Evolutionary conservation across 768 basidiomycete genomes (phyloP).

Genomic region (Boletus fagicola): DNA sequence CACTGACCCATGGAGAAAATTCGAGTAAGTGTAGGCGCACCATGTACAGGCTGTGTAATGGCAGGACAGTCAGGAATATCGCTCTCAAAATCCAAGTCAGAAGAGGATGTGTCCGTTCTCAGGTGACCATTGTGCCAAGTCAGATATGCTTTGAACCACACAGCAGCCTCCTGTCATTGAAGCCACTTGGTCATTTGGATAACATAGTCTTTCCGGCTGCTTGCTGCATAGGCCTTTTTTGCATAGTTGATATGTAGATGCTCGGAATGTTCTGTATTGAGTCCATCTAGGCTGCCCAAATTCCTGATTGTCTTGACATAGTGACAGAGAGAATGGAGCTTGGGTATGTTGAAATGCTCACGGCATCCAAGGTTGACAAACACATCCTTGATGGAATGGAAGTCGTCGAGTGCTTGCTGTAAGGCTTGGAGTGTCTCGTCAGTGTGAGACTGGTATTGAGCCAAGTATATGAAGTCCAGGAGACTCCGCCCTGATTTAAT

Average conservation of each 20-base stretch:
- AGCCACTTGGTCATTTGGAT: slow-evolving; percentile 4
- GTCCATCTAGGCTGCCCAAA: background rate
- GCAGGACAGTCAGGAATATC: too few species aligned
- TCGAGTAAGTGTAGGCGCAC: too few species aligned
- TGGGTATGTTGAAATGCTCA: background rate
- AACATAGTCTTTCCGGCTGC: background rate
- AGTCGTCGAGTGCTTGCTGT: background rate
- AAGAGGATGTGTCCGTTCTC: too few species aligned
- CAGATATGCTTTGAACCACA: background rate
- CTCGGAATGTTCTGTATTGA: background rate
- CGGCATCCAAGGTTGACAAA: background rate
- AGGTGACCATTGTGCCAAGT: too few species aligned
- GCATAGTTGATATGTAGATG: background rate
- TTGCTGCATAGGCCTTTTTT: background rate
- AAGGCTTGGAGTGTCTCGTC: background rate
- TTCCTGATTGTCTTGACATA: background rate
- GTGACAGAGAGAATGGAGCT: background rate
- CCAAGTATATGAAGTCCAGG: too few species aligned
- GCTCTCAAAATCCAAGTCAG: too few species aligned
- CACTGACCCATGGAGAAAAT: too few species aligned
- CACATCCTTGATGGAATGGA: background rate
- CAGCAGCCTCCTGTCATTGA: background rate
- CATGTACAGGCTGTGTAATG: too few species aligned
- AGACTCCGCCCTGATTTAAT: too few species aligned
- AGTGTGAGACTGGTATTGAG: background rate